phyloP scores from a whole-genome alignment of 176 grass and related monocot genomes.

The Pharus latifolius region DNA sequence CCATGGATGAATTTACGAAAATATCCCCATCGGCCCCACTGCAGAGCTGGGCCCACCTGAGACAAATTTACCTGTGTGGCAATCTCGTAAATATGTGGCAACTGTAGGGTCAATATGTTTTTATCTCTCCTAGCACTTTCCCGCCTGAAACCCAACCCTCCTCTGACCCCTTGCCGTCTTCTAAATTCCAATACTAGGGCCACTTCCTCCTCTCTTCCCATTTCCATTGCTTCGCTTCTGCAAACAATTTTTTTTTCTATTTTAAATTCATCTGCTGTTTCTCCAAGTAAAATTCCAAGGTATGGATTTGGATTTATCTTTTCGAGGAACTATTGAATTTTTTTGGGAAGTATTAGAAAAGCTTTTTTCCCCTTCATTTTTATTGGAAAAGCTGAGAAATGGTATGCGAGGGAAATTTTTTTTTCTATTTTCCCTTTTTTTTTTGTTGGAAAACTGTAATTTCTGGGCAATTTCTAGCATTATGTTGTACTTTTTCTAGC shows the following conservation, averaged over 20 bases:
- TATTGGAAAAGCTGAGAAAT: not conserved
- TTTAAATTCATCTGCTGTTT: not conserved
- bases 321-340: not conserved
- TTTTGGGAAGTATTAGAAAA: not conserved
- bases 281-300: not conserved
- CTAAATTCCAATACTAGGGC: not conserved
- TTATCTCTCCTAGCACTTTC: conserved; percentile 15
- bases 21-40: not conserved
- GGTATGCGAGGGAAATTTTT: too few species aligned
- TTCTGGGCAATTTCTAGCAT: not conserved
- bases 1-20: not conserved
- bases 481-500: not conserved
- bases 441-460: not conserved
- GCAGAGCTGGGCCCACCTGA: not conserved
- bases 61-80: not conserved
- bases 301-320: not conserved
- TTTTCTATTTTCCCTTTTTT: not conserved
- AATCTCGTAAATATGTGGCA: not conserved
- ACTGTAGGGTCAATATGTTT: not conserved
- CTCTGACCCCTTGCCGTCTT: not conserved
- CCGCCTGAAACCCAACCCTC: conserved; percentile 37
- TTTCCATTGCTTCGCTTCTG: not conserved
- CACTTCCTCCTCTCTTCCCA: not conserved
- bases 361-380: not conserved
- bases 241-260: not conserved